Evolutionary conservation across 2,329 filamentous ascomycete species (phyloP).

Genomic region (Periconia sp.): DNA sequence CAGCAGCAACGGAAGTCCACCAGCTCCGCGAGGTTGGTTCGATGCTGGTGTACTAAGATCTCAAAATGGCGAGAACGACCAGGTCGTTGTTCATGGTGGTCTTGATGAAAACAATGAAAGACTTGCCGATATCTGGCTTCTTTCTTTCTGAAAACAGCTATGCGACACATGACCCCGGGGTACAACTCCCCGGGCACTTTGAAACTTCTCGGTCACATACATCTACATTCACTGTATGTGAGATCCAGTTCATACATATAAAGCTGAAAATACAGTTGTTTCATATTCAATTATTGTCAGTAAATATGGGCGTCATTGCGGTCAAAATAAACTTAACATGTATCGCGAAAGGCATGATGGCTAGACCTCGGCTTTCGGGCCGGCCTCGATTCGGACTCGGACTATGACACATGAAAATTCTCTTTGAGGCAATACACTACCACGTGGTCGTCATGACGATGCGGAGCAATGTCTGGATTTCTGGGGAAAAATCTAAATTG

Average conservation of each 20-base stretch:
- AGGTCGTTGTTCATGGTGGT: constrained; percentile 53
- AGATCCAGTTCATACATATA: too few relatives aligned
- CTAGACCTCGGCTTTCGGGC: not conserved
- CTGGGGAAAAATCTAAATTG: not conserved
- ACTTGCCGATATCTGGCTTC: constrained; percentile 53
- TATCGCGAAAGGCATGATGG: not conserved
- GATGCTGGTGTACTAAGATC: constrained; percentile 50
- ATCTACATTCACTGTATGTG: too few relatives aligned
- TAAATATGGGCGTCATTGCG: not conserved
- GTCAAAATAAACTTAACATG: not conserved
- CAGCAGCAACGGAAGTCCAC: constrained; percentile 26
- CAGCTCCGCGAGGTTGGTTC: constrained; percentile 56
- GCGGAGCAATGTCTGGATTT: not conserved
- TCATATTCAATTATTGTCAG: too few relatives aligned
- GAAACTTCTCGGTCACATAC: too few relatives aligned
- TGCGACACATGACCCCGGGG: too few relatives aligned
- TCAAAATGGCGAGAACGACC: constrained; percentile 29
- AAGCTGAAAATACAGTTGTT: too few relatives aligned
- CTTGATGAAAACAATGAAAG: constrained; percentile 56
- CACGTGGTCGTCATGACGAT: not conserved
- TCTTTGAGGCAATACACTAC: not conserved
- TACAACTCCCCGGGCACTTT: too few relatives aligned
- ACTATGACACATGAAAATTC: not conserved
- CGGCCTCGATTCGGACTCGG: not conserved
- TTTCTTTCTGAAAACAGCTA: constrained; percentile 35